Conservation (phyloP, 768 basidiomycete species). For the Tylopilus sp. region DNA sequence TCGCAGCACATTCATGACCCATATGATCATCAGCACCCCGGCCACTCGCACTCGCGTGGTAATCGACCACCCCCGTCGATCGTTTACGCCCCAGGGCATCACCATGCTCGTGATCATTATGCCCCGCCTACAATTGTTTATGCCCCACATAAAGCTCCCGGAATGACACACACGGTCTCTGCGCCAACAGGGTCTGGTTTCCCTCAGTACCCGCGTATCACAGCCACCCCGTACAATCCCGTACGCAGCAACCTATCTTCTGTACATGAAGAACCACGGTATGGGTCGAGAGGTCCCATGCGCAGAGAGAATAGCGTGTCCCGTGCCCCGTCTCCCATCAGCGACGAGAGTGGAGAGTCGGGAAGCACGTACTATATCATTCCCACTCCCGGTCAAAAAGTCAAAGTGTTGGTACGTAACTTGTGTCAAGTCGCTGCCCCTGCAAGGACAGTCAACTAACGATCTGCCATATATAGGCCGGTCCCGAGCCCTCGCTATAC, state of each 20-base stretch:
- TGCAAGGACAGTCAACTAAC: conserved; percentile 25
- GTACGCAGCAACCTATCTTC: conserved; percentile 34
- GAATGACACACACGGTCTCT: conserved; percentile 70
- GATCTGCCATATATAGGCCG: conserved; percentile 32
- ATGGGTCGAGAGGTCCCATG: conserved; percentile 27
- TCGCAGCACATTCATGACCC: conserved; percentile 38
- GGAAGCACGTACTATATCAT: conserved; percentile 75
- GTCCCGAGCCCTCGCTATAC: conserved; percentile 48
- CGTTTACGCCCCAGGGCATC: conserved; percentile 51
- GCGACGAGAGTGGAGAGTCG: conserved; percentile 50
- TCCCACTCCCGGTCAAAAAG: conserved; percentile 68
- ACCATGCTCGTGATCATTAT: conserved; percentile 47
- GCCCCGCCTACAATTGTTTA: conserved; percentile 58
- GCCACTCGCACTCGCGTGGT: conserved; percentile 36
- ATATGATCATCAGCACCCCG: conserved; percentile 30
- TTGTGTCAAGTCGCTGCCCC: conserved; percentile 22
- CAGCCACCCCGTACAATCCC: conserved; percentile 41
- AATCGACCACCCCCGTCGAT: conserved; percentile 51
- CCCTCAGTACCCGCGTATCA: conserved; percentile 41
- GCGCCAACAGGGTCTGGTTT: conserved; percentile 41
- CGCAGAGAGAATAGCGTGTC: conserved; percentile 24
- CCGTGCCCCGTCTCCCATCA: conserved; percentile 37
- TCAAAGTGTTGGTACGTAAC: conserved; percentile 63
- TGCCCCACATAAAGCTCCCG: conserved; percentile 52
- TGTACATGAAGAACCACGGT: conserved; percentile 38